phyloP scores from a whole-genome alignment of 164 flowering plant genomes.

The Piper betle region DNA sequence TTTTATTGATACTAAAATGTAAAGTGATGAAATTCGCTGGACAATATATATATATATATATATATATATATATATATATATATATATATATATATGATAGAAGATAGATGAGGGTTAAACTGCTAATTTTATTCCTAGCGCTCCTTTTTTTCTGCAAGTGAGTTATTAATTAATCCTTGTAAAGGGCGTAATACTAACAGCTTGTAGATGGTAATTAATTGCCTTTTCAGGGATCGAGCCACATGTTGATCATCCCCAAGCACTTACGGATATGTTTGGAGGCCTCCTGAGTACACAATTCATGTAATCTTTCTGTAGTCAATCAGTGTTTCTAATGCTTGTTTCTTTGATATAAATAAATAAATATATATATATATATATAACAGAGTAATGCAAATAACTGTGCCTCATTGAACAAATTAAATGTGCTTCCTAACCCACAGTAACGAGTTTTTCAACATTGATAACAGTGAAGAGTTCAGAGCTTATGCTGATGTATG shows the following conservation, averaged over 20 bases:
- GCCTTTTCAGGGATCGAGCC: conserved; percentile 10
- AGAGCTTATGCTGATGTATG: conserved; percentile 10
- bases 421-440: neutral
- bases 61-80: too few species aligned
- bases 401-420: neutral
- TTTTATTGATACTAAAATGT: too few species aligned
- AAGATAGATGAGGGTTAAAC: too few species aligned
- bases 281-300: conserved; percentile 13
- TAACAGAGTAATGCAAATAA: neutral
- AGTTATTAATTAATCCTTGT: neutral
- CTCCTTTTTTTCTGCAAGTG: neutral
- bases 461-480: conserved; percentile 7
- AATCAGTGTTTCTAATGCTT: neutral
- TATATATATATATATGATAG: too few species aligned
- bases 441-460: neutral
- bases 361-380: neutral
- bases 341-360: neutral
- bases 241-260: conserved; percentile 16
- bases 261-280: conserved; percentile 14
- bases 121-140: neutral
- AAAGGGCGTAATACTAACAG: neutral
- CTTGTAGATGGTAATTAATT: neutral
- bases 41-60: too few species aligned
- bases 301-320: conserved; percentile 5
- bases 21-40: too few species aligned